Percentiles rank a stretch among this genome's conserved stretches.
These are phyloP conservation scores for Cerioporus squamosus DNA, from an alignment of 1,284 basidiomycete genomes.

Conservation along the genomic window DNA sequence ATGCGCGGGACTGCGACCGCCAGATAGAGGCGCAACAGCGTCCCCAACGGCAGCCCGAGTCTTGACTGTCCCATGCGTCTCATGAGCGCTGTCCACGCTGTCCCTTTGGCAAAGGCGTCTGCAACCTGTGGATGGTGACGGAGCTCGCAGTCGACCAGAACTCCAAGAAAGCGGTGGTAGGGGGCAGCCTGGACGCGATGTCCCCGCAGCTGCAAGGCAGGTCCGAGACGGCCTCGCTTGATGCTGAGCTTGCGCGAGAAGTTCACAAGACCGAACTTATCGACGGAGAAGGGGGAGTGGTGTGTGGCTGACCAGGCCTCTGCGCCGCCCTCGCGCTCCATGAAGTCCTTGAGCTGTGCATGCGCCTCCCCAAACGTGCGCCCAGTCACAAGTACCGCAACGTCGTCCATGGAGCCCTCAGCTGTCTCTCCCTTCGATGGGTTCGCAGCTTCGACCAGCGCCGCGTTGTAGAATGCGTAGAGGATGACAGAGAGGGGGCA, in stretches of 20 bases:
- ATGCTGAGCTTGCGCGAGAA: not conserved
- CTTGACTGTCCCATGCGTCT: conserved; percentile 23
- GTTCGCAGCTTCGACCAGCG: conserved; percentile 26
- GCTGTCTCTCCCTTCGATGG: conserved; percentile 16
- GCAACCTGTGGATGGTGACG: conserved; percentile 36
- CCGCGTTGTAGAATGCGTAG: conserved; percentile 39
- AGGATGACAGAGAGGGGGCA: conserved; percentile 37
- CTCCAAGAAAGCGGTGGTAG: conserved; percentile 37
- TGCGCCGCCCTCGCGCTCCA: not conserved
- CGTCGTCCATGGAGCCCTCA: conserved; percentile 36
- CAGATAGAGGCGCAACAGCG: conserved; percentile 26
- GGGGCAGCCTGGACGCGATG: not conserved
- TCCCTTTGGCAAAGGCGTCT: conserved; percentile 37
- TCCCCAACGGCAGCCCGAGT: not conserved
- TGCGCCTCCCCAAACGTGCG: conserved; percentile 20
- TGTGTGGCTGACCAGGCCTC: not conserved
- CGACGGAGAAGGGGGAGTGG: not conserved
- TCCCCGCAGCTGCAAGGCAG: not conserved
- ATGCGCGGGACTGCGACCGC: conserved; percentile 38
- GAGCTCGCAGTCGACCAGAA: conserved; percentile 40
- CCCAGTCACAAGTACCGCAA: conserved; percentile 15
- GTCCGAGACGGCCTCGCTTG: not conserved
- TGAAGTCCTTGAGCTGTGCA: conserved; percentile 9
- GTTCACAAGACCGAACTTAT: not conserved
- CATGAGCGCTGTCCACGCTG: conserved; percentile 23